Base-by-base conservation (phyloP, 192 early-diverging fungal genomes). In the Gryganskiella cystojenkinii region DNA sequence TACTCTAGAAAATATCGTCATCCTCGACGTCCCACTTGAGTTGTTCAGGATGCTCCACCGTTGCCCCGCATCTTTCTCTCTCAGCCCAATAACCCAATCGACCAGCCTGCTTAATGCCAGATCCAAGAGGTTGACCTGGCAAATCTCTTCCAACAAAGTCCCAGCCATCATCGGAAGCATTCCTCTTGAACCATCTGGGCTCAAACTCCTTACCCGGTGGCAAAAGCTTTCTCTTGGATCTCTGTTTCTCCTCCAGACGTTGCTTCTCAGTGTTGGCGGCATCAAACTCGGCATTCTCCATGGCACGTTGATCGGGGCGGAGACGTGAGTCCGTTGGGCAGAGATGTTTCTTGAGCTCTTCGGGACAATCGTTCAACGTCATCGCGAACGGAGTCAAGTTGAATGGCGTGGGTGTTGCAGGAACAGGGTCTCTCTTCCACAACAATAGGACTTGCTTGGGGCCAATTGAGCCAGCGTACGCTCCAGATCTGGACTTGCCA, bases 261-360 rank as follows among this genome's bases (percentile, higher is more conserved):
- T 90, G 89, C 70, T 96, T 96, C 57, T 89, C 85, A 4, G 69
- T 72, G 53, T 88, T 89, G 11, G 95, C 94, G 9, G 84, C n/a
- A 56, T 95, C 91, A 70, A 93, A 96, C 58, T 90, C 83, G 14
- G 91, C 93, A 31, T 81, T 85, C 70, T 96, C 95, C 93, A 96
- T 92, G 0, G 92, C 92, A 3, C 89, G 78, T 82, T 96, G 95
- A 71, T 96, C 94, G 19, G 92, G 92, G 17, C 94, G 86, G 66
- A 94, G 87, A 49, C 95, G 86, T 22, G 91, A 95, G 70, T 96
- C 95, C 3, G 93, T 93, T 11, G 88, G 91, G 28, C 92, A 92
- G 45, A 96, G 68, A 64, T 82, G 85, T 19, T 79, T 70, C 56
- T 81, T 82, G 25, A 95, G 84, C 33, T 70, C 59, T 0, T 82